Evolutionary conservation across 805 yeast genomes (phyloP).

Genomic region (Ogataea pilisensis): DNA sequence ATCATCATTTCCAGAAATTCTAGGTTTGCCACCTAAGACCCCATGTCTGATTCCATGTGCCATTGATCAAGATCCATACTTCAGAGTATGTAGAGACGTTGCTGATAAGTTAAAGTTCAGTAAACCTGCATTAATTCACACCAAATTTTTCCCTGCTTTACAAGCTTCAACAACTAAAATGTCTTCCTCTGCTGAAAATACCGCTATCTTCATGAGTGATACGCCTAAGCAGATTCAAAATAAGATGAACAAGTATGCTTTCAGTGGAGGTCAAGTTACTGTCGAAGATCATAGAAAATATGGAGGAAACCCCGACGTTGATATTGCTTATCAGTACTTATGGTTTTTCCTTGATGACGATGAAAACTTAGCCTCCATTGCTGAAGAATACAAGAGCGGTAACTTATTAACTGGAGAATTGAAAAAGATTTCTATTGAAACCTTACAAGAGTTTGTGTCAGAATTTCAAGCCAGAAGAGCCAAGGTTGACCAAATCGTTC

Average conservation of each 20-base stretch:
- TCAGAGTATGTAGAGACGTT: conserved; percentile 95
- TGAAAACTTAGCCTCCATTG: conserved; percentile 58
- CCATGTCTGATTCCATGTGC: conserved; percentile 99
- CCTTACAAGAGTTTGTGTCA: conserved; percentile 72
- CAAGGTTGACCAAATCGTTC: conserved; percentile 53
- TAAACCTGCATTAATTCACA: conserved; percentile 89
- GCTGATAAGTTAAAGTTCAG: conserved; percentile 87
- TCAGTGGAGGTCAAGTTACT: conserved; percentile 87
- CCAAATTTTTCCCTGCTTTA: conserved; percentile 95
- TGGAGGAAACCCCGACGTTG: conserved; percentile 95
- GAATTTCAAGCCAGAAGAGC: conserved; percentile 79
- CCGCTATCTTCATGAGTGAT: conserved; percentile 94
- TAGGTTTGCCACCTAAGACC: conserved; percentile 82
- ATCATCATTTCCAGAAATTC: conserved; percentile 89
- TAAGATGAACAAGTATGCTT: conserved; percentile 94
- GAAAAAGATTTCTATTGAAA: conserved; percentile 81
- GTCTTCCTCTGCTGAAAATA: conserved; percentile 89
- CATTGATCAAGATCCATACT: conserved; percentile 98
- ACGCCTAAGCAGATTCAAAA: conserved; percentile 87
- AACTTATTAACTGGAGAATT: conserved; percentile 88
- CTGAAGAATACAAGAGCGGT: conserved; percentile 69
- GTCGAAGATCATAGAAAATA: conserved; percentile 83
- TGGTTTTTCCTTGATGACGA: conserved; percentile 90
- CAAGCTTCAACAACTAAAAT: conserved; percentile 96
- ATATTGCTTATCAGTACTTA: conserved; percentile 90